Evolutionary conservation across 768 basidiomycete species (phyloP).

Genomic region (Agaricus sinodeliciosus): DNA sequence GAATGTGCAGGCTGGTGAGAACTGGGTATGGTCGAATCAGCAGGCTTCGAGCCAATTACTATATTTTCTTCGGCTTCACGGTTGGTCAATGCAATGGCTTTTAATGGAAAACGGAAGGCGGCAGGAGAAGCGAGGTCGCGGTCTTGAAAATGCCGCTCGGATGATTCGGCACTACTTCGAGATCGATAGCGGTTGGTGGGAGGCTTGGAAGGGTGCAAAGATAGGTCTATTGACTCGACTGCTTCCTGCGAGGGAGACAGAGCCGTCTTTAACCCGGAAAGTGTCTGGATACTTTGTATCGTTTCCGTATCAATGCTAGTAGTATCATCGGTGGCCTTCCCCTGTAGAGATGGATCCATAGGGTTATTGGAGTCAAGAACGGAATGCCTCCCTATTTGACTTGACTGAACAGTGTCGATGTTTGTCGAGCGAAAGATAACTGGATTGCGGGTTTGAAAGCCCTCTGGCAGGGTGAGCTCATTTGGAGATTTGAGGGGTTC

Average conservation of each 20-base stretch:
- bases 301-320: not conserved
- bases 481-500: slow-evolving; percentile 1
- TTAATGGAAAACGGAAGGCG: slow-evolving; percentile 36
- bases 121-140: slow-evolving; percentile 27
- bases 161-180: slow-evolving; percentile 12
- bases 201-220: not conserved
- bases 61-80: not conserved
- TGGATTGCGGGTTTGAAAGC: not conserved
- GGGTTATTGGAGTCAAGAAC: not conserved
- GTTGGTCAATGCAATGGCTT: not conserved
- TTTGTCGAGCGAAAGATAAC: not conserved
- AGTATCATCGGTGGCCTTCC: not conserved
- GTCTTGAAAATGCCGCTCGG: slow-evolving; percentile 19
- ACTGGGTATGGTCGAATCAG: slow-evolving; percentile 20
- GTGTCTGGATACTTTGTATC: not conserved
- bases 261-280: not conserved
- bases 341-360: not conserved
- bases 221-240: not conserved
- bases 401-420: not conserved
- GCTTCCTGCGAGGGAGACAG: not conserved
- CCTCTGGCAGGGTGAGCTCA: not conserved
- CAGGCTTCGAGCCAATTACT: not conserved
- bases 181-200: slow-evolving; percentile 12
- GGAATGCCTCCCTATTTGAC: not conserved
- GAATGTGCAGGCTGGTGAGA: slow-evolving; percentile 55